Evolutionary conservation across 2,329 filamentous ascomycete species (phyloP).

Genomic region (Exserohilum turcica): DNA sequence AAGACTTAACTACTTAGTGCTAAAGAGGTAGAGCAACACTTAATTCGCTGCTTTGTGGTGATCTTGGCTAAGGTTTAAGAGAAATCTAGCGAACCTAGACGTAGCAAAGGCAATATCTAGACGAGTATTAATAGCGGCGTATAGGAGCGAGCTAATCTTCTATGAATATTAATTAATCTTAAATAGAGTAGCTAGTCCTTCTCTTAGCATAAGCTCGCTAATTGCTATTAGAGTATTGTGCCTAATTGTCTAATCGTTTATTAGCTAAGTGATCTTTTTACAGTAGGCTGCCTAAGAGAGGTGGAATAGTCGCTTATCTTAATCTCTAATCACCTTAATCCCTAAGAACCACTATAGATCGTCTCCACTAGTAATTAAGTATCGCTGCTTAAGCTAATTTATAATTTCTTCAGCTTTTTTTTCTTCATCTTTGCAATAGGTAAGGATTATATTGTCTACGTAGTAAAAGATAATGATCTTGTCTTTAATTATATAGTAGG

Average conservation of each 20-base stretch:
- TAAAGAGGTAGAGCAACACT: neutral
- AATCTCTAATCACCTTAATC: neutral
- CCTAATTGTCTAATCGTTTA: neutral
- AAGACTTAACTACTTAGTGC: neutral
- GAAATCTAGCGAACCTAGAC: neutral
- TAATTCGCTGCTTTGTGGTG: constrained; percentile 3
- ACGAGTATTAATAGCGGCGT: constrained; percentile 6
- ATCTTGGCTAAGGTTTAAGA: neutral
- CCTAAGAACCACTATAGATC: constrained; percentile 17
- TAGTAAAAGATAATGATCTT: constrained; percentile 1
- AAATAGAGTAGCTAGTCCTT: neutral
- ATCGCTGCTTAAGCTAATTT: neutral
- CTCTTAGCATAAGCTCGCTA: neutral
- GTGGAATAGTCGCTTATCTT: neutral
- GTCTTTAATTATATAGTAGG: constrained; percentile 13
- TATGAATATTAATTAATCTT: constrained; percentile 6
- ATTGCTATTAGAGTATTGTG: neutral
- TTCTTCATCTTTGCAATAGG: neutral
- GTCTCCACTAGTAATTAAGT: neutral
- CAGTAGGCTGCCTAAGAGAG: neutral
- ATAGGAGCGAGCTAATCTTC: constrained; percentile 3
- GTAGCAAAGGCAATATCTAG: constrained; percentile 11
- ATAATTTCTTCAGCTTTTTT: neutral
- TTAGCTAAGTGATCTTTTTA: neutral
- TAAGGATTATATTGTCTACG: constrained; percentile 11